These are phyloP conservation scores for Mangifera indica DNA, from an alignment of 345 rosid species.

Conservation along the genomic window DNA sequence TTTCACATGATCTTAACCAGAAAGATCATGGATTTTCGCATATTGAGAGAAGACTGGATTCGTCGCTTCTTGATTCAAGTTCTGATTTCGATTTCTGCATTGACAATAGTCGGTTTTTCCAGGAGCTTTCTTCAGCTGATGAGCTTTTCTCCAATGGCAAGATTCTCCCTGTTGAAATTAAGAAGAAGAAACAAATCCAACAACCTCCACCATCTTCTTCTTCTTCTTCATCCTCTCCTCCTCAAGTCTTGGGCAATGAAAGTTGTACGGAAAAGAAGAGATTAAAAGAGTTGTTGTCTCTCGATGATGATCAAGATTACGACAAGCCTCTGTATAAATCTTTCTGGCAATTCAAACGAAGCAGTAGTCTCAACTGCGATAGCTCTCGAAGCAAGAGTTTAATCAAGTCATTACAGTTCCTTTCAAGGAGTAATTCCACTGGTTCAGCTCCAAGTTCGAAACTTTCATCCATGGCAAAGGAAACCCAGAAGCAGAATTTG, in stretches of 20 bases:
- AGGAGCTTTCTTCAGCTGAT: slow-evolving; percentile 69
- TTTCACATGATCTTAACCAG: slow-evolving; percentile 63
- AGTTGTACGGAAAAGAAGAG: slow-evolving; percentile 54
- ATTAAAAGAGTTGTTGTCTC: slow-evolving; percentile 65
- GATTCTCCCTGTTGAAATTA: slow-evolving; percentile 68
- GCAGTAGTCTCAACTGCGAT: slow-evolving; percentile 77
- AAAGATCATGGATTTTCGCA: slow-evolving; percentile 28
- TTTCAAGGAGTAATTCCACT: slow-evolving; percentile 85
- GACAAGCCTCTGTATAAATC: slow-evolving; percentile 33
- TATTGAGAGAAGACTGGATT: slow-evolving; percentile 38
- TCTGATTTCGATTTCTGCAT: slow-evolving; percentile 73
- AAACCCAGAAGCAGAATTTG: slow-evolving; percentile 42
- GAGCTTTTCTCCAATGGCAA: slow-evolving; percentile 89
- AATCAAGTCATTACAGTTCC: slow-evolving; percentile 65
- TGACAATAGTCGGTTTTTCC: slow-evolving; percentile 38
- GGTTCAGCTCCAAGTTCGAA: slow-evolving; percentile 41
- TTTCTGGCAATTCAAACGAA: slow-evolving; percentile 81
- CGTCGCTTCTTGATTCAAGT: slow-evolving; percentile 46
- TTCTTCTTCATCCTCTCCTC: slow-evolving; percentile 7
- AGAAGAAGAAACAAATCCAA: slow-evolving; percentile 50
- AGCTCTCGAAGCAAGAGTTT: slow-evolving; percentile 48
- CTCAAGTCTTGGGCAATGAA: background rate
- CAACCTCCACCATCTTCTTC: slow-evolving; percentile 15
- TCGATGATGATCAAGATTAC: slow-evolving; percentile 31
- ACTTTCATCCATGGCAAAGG: slow-evolving; percentile 26